phyloP scores from a whole-genome alignment of 768 basidiomycete species.

The Boletus rufocinnamomeus region DNA sequence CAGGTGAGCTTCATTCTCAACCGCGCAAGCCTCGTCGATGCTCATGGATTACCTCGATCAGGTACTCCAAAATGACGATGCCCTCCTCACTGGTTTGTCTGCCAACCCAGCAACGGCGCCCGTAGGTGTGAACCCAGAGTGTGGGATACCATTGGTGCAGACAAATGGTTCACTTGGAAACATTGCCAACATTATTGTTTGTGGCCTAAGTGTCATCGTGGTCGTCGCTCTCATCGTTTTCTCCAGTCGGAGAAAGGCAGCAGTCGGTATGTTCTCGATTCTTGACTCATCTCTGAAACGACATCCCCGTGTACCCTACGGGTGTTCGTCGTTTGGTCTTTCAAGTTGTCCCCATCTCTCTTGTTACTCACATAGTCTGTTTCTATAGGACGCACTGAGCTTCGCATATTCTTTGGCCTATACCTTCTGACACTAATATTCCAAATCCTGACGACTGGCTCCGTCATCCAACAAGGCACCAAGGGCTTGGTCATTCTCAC shows the following conservation, averaged over 20 bases:
- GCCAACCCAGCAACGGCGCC: constrained; percentile 56
- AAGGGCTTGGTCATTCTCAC: constrained; percentile 67
- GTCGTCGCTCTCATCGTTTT: constrained; percentile 56
- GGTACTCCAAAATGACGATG: constrained; percentile 39
- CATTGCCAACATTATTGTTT: constrained; percentile 83
- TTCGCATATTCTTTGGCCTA: constrained; percentile 61
- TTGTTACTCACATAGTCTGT: constrained; percentile 6
- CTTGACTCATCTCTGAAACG: neutral
- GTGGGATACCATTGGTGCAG: constrained; percentile 70
- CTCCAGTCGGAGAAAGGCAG: constrained; percentile 73
- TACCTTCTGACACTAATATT: constrained; percentile 76
- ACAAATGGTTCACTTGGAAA: constrained; percentile 68
- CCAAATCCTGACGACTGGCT: constrained; percentile 80
- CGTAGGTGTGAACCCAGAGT: constrained; percentile 79
- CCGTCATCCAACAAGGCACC: constrained; percentile 77
- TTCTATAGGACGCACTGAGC: constrained; percentile 62
- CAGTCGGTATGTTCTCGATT: constrained; percentile 68
- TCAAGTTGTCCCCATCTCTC: neutral
- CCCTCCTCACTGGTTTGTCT: constrained; percentile 44
- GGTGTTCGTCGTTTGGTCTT: neutral
- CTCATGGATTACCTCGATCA: constrained; percentile 36
- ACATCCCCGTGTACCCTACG: neutral
- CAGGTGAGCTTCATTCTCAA: constrained; percentile 53
- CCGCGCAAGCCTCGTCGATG: constrained; percentile 3
- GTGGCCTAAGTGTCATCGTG: constrained; percentile 69